Base-by-base conservation (phyloP, 1,139 yeast genomes). In the Taphrina flavorubra region DNA sequence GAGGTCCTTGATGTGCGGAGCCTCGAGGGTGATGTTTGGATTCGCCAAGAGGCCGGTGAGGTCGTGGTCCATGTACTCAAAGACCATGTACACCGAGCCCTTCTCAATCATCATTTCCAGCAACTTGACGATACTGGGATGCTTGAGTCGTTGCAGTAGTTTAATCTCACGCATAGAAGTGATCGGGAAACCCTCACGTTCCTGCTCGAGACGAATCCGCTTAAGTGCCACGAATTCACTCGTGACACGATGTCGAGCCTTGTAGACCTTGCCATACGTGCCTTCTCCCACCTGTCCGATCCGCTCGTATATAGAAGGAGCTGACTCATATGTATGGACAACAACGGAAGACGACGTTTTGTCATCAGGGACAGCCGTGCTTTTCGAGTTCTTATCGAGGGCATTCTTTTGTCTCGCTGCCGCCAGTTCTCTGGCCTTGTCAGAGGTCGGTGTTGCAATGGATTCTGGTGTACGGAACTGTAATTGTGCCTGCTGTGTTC, bases 131-230 rank as follows among this genome's bases (percentile, higher is more conserved):
- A 74, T 72, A 76, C 92, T 91, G 18, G 83, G 84, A 77, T 94
- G 97, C 71, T 89, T 85, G 75, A 92, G 86, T n/a, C 92, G 85
- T 77, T 94, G 98, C 58, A 94, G 81, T 31, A 94, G 80, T 73
- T 92, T 88, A 71, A 92, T 91, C 79, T 94, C 99, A 73, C 99
- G 83, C 75, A 92, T 86, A 0, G 98, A 97, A 0, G 99, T 94
- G 31, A 94, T 90, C 0, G 99, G 99, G 78, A 94, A 91, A 0
- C 98, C 98, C 76, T 94, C 99, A 64, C 92, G 82, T 77, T 94
- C 98, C 8, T 87, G 80, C 76, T 94, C 98, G 76, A 94, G 82
- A 71, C 98, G 80, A 61, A 94, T 81, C 74, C 88, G 84, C 76
- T 94, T 94, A 75, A 94, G 81, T 0, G 99, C 99, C 36, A 92